Percentiles rank a stretch among this genome's conserved stretches.
Conservation (phyloP, 1,284 basidiomycete genomes). For the Phenoliferia sp. region DNA sequence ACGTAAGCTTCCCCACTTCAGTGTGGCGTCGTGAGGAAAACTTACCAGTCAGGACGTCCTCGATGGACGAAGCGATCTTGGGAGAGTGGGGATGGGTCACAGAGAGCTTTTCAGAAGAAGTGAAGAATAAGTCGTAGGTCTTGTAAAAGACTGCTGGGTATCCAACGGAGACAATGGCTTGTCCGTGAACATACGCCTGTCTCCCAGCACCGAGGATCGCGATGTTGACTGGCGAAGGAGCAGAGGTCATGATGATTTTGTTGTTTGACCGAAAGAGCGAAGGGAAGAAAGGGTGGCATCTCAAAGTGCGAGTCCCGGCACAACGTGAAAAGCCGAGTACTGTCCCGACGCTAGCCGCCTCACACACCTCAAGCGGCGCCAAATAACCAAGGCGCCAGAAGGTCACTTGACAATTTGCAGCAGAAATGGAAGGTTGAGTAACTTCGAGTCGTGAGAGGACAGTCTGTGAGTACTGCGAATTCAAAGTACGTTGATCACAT, state of each 20-base stretch:
- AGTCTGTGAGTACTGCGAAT: too few relatives aligned
- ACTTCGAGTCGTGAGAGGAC: too few relatives aligned
- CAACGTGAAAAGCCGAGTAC: too few relatives aligned
- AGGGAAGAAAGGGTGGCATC: background rate
- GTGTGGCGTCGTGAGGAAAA: background rate
- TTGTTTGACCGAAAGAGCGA: background rate
- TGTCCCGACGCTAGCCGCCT: too few relatives aligned
- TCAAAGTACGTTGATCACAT: too few relatives aligned
- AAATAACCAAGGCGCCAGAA: too few relatives aligned
- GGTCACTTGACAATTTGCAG: too few relatives aligned
- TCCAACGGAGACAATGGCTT: background rate
- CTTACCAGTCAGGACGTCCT: background rate
- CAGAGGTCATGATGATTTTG: background rate
- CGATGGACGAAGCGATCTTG: background rate
- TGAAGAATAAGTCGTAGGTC: background rate
- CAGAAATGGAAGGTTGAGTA: too few relatives aligned
- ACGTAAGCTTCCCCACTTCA: background rate
- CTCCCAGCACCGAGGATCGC: background rate
- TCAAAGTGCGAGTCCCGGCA: too few relatives aligned
- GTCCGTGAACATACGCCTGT: background rate
- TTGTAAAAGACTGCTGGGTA: background rate
- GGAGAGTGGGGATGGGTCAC: background rate
- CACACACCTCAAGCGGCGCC: too few relatives aligned
- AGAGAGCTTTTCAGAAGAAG: background rate
- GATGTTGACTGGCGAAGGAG: background rate